Conservation (phyloP, 805 yeast genomes). For the Yamadazyma phyllophila region DNA sequence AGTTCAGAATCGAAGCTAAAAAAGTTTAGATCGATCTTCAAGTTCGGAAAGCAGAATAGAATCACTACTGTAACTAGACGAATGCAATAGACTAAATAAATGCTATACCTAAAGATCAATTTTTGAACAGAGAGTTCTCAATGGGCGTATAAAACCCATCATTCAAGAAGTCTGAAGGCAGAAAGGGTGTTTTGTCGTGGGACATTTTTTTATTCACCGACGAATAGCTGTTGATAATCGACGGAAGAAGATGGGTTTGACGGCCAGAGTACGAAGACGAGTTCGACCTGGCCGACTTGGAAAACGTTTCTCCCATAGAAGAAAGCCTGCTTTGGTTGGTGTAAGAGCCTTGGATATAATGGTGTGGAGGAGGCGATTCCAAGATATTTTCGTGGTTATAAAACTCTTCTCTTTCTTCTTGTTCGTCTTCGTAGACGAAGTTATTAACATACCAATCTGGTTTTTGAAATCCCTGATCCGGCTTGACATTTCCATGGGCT, state of each 20-base stretch:
- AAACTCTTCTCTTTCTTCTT: conserved; percentile 8
- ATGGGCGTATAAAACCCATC: conserved; percentile 25
- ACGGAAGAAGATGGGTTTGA: conserved; percentile 38
- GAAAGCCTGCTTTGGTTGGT: not conserved
- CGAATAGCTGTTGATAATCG: conserved; percentile 39
- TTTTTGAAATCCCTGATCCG: conserved; percentile 25
- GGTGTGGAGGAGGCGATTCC: conserved; percentile 18
- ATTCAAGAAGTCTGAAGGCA: conserved; percentile 40
- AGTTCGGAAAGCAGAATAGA: too few species aligned
- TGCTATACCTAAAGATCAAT: not conserved
- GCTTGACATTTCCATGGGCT: not conserved
- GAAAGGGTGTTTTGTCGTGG: conserved; percentile 38
- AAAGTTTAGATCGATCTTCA: too few species aligned
- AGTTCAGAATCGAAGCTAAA: too few species aligned
- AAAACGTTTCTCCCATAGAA: conserved; percentile 2
- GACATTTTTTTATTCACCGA: conserved; percentile 35
- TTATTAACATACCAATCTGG: conserved; percentile 40
- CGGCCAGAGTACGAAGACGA: conserved; percentile 12
- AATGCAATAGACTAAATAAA: not conserved
- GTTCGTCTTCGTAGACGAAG: conserved; percentile 14
- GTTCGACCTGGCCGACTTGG: conserved; percentile 8
- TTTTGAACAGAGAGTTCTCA: conserved; percentile 13
- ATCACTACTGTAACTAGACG: too few species aligned
- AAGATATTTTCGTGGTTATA: not conserved
- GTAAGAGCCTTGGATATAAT: conserved; percentile 13